A percentile compares a stretch with the other conserved stretches of the same genome.
Conservation (phyloP, 2,329 filamentous ascomycete genomes). For the Metarhizium robertsii region DNA sequence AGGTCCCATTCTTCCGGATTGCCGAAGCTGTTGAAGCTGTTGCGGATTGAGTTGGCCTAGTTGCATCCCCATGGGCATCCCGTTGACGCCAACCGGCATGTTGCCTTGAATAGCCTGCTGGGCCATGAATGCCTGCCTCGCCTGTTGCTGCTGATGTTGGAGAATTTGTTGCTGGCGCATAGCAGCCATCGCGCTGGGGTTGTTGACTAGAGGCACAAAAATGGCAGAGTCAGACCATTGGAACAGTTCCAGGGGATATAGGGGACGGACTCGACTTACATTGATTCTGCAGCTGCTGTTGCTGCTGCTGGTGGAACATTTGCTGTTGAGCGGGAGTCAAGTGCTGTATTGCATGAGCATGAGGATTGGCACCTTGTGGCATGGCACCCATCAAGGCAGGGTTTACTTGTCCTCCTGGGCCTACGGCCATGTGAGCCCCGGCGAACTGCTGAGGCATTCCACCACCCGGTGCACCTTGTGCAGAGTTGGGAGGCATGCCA, state of each 20-base stretch:
- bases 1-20: conserved; percentile 28
- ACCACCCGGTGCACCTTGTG: conserved; percentile 55
- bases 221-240: conserved; percentile 6
- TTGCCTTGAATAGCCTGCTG: conserved; percentile 45
- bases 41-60: conserved; percentile 37
- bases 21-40: conserved; percentile 42
- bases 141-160: conserved; percentile 45
- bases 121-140: conserved; percentile 42
- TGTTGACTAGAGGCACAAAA: conserved; percentile 19
- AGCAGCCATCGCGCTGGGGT: conserved; percentile 27
- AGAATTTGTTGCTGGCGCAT: conserved; percentile 48
- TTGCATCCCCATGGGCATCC: conserved; percentile 45
- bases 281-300: conserved; percentile 24
- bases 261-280: conserved; percentile 16
- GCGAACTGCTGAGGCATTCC: conserved; percentile 58
- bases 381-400: conserved; percentile 70
- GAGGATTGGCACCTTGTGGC: conserved; percentile 58
- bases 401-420: conserved; percentile 62
- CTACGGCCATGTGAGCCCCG: conserved; percentile 58
- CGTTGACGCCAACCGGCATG: conserved; percentile 33
- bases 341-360: conserved; percentile 64
- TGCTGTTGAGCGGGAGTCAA: conserved; percentile 53
- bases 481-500: conserved; percentile 58
- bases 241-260: not conserved
- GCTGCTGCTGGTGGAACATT: conserved; percentile 46